Evolutionary conservation across 306 rosid species (phyloP), one percentile per base, ranked within the genome.

Genomic region (Ormosia semicastrata): DNA sequence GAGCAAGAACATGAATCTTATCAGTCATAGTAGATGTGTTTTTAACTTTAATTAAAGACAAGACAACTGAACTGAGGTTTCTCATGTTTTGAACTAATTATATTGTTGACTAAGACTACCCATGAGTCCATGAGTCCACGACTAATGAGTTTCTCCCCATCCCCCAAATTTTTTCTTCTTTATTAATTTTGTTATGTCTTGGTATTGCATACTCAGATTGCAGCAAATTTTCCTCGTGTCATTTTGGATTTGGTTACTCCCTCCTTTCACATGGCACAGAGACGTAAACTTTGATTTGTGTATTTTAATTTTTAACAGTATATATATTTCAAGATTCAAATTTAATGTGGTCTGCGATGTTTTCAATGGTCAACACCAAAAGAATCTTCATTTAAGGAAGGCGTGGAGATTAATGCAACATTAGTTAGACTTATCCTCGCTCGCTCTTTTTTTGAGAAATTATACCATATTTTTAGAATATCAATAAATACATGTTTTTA

Each of bases 1-100:
- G 97, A 91, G 72, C 93, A 85, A 57, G 91, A 87, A 8, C 76
- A 87, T 71, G 82, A 85, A 39, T 82, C 86, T 79, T 85, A 80
- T 29, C 56, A 77, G n/a, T 87, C 83, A 79, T 81, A 52, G 75
- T 56, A 49, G 37, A 50, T 8, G 8, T 57, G 63, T 73, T 54
- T 77, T 58, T 41, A 56, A 49, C 76, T 71, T 37, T 57, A 60
- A 36, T 37, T 57, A 60, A 36, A 58, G 73, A 64, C 82, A 64
- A 44, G 59, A 41, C 49, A 17, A 52, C 30, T 24, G 24, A 47
- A 49, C 4, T 46, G 59, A 59, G 64, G 70, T 69, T 75, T 70
- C 71, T 70, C 60, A 75, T 79, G 34, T 76, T 80, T 73, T 74
- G 49, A 83, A 63, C 81, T 82, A 34, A 73, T 59, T 75, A 41